A percentile compares a stretch with the other conserved stretches of the same genome.
phyloP scores from a whole-genome alignment of 306 rosid genomes.

The Luffa acutangula region DNA sequence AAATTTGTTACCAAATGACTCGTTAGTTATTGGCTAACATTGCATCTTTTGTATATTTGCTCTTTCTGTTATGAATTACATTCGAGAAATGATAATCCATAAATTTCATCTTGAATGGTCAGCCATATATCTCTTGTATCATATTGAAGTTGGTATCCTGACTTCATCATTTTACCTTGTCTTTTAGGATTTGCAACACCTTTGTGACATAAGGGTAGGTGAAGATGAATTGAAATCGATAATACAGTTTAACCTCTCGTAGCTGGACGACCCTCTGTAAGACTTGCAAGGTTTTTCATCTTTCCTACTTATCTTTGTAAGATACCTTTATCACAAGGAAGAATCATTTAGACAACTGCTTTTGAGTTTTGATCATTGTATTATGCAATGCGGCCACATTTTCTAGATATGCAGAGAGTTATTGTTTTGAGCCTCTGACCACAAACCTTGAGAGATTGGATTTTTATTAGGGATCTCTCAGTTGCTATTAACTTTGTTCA shows the following conservation, averaged over 20 bases:
- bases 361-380: conserved; percentile 6
- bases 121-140: conserved; percentile 13
- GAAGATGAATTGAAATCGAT: conserved; percentile 7
- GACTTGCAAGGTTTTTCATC: conserved; percentile 4
- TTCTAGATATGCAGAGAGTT: background rate
- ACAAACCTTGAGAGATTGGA: background rate
- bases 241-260: background rate
- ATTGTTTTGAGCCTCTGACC: background rate
- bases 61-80: background rate
- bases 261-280: background rate
- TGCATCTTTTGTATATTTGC: background rate
- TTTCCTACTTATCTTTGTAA: background rate
- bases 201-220: conserved; percentile 57
- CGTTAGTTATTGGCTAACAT: background rate
- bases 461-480: background rate
- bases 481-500: background rate
- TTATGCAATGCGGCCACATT: background rate
- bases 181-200: conserved; percentile 73
- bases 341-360: background rate
- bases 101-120: background rate
- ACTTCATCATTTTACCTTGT: conserved; percentile 37
- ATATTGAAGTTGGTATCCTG: conserved; percentile 27
- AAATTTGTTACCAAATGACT: background rate
- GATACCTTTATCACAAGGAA: conserved; percentile 9
- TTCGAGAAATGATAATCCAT: background rate